These are phyloP conservation scores for Arachnomyces sp. DNA, from an alignment of 2,329 filamentous ascomycete genomes.

Conservation along the genomic window DNA sequence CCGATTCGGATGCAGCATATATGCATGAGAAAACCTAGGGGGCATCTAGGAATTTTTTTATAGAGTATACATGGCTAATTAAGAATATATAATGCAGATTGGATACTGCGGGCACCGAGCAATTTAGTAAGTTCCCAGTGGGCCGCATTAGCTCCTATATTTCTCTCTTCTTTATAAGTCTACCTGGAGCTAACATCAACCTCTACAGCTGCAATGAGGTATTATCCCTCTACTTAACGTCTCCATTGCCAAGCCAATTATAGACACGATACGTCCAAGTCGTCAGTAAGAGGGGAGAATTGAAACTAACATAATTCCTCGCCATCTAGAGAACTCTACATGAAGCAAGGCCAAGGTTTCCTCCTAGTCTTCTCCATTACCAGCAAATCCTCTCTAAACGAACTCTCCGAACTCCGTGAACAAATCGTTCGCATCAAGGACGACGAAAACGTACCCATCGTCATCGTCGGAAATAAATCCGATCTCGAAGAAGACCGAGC, in stretches of 20 bases:
- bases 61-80: conserved; percentile 6
- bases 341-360: conserved; percentile 90
- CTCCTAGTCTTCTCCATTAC: conserved; percentile 89
- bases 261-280: not conserved
- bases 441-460: conserved; percentile 75
- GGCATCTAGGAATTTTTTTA: too few relatives aligned
- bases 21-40: too few relatives aligned
- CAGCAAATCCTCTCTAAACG: conserved; percentile 71
- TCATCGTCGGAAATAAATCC: conserved; percentile 87
- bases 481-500: conserved; percentile 80
- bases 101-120: conserved; percentile 85
- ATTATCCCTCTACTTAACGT: conserved; percentile 7
- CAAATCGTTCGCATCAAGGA: conserved; percentile 90
- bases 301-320: conserved; percentile 18
- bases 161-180: not conserved
- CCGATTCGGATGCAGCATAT: too few relatives aligned
- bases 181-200: conserved; percentile 3
- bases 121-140: conserved; percentile 65
- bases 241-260: not conserved
- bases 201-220: conserved; percentile 50
- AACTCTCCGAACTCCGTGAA: conserved; percentile 73
- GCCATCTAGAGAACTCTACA: conserved; percentile 64
- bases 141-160: not conserved
- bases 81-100: conserved; percentile 44
- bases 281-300: not conserved